phyloP scores from a whole-genome alignment of 768 basidiomycete species.

The Rhodotorula sphaerocarpa region DNA sequence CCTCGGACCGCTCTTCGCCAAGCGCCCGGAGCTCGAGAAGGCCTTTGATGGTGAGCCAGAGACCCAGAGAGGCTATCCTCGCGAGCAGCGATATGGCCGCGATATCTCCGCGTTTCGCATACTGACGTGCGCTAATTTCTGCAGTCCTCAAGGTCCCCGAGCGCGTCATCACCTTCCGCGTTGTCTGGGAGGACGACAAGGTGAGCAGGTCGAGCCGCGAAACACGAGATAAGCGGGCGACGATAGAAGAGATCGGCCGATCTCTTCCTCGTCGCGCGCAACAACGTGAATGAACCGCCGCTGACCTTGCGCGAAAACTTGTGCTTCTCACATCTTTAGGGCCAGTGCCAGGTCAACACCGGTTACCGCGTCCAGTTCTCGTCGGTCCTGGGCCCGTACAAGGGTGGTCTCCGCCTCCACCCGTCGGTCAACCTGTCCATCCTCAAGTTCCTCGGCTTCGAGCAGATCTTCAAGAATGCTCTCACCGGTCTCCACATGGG shows the following conservation, averaged over 20 bases:
- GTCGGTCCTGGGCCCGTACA: slow-evolving; percentile 55
- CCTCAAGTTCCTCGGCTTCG: slow-evolving; percentile 75
- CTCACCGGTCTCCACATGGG: slow-evolving; percentile 69
- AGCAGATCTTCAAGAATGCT: slow-evolving; percentile 70
- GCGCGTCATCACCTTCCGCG: slow-evolving; percentile 53
- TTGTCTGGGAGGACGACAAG: slow-evolving; percentile 64
- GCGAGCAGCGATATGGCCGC: no score
- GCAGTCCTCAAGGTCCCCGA: slow-evolving; percentile 47
- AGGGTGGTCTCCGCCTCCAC: slow-evolving; percentile 66
- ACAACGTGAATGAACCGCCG: no score
- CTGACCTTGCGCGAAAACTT: background rate
- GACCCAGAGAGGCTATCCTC: no score
- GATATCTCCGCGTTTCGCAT: no score
- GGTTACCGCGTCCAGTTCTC: slow-evolving; percentile 64
- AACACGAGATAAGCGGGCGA: no score
- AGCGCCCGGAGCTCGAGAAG: slow-evolving; percentile 60
- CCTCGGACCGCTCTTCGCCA: slow-evolving; percentile 57
- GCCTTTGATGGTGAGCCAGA: slow-evolving; percentile 54
- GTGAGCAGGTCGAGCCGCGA: background rate
- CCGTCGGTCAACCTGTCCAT: slow-evolving; percentile 72
- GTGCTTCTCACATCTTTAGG: slow-evolving; percentile 41
- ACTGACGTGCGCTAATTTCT: no score
- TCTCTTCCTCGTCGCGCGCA: no score
- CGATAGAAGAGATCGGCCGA: no score
- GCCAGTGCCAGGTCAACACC: slow-evolving; percentile 58